A percentile compares a stretch with the other conserved stretches of the same genome.
phyloP scores from a whole-genome alignment of 495 filamentous ascomycete genomes.

The Neurospora intermedia region DNA sequence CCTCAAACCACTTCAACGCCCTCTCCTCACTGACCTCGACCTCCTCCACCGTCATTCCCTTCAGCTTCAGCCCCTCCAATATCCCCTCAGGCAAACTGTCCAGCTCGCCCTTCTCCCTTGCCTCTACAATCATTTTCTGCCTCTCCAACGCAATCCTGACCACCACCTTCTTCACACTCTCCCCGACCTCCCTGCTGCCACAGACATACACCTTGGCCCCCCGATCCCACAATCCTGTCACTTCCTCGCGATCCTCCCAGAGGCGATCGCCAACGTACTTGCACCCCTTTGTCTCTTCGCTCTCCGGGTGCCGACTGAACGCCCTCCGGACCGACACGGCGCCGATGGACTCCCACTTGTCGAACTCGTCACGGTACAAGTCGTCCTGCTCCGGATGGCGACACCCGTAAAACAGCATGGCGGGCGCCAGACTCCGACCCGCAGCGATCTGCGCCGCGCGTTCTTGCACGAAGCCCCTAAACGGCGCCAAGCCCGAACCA shows the following conservation, averaged over 20 bases:
- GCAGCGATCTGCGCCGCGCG: constrained; percentile 45
- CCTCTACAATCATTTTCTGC: constrained; percentile 28
- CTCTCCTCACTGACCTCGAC: constrained; percentile 24
- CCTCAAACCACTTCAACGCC: constrained; percentile 42
- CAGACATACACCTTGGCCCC: constrained; percentile 60
- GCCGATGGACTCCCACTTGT: constrained; percentile 46
- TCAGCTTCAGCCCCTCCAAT: constrained; percentile 39
- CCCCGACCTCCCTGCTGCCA: constrained; percentile 50
- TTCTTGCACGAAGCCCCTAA: constrained; percentile 62
- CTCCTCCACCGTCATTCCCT: constrained; percentile 14
- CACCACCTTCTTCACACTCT: constrained; percentile 40
- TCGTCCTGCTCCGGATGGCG: constrained; percentile 45
- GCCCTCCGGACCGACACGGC: constrained; percentile 48
- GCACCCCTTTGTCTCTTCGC: constrained; percentile 26
- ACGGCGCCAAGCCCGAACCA: constrained; percentile 51
- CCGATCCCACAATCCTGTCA: constrained; percentile 42
- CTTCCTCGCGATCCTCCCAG: constrained; percentile 38
- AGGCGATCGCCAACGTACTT: constrained; percentile 56
- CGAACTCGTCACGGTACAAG: constrained; percentile 50
- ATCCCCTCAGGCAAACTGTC: constrained; percentile 40
- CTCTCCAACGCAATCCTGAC: constrained; percentile 40
- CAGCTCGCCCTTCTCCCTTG: constrained; percentile 23
- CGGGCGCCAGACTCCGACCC: constrained; percentile 43
- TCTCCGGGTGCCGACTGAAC: constrained; percentile 31
- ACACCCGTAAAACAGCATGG: constrained; percentile 56